phyloP scores from a whole-genome alignment of 768 basidiomycete genomes.

The Cystobasidium onofrii region DNA sequence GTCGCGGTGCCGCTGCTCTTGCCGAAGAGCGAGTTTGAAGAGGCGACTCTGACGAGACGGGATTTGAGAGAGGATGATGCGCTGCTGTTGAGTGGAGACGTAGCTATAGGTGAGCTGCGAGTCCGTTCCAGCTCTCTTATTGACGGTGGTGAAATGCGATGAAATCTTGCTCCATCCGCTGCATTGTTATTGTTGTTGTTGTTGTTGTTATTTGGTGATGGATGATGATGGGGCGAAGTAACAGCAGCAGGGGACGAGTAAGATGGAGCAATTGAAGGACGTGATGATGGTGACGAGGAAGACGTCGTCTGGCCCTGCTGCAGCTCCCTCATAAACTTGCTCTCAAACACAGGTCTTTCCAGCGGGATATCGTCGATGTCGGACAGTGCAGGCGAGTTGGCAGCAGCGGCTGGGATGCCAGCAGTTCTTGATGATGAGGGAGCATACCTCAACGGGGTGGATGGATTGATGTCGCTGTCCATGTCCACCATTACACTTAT shows the following conservation, averaged over 20 bases:
- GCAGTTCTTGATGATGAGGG: background rate
- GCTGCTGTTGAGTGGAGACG: background rate
- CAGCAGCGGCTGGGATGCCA: background rate
- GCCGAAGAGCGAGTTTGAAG: constrained; percentile 14
- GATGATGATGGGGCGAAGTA: background rate
- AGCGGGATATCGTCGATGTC: constrained; percentile 25
- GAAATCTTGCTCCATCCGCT: too few species aligned
- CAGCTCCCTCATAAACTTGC: constrained; percentile 29
- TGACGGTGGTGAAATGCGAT: background rate
- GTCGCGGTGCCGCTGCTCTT: background rate
- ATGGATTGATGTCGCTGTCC: background rate
- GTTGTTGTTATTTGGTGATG: constrained; percentile 6
- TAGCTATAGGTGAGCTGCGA: background rate
- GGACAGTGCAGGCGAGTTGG: constrained; percentile 4
- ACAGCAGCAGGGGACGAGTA: constrained; percentile 23
- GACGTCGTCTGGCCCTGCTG: background rate
- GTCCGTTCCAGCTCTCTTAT: background rate
- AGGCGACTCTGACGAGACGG: constrained; percentile 25
- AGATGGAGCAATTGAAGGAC: constrained; percentile 8
- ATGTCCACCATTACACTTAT: background rate
- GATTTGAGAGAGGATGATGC: constrained; percentile 1
- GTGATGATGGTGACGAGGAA: background rate
- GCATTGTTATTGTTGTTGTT: background rate
- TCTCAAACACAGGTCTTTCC: constrained; percentile 22
- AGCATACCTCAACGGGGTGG: background rate